Conservation (phyloP, 768 basidiomycete species). For the Termitomyces sp. region DNA sequence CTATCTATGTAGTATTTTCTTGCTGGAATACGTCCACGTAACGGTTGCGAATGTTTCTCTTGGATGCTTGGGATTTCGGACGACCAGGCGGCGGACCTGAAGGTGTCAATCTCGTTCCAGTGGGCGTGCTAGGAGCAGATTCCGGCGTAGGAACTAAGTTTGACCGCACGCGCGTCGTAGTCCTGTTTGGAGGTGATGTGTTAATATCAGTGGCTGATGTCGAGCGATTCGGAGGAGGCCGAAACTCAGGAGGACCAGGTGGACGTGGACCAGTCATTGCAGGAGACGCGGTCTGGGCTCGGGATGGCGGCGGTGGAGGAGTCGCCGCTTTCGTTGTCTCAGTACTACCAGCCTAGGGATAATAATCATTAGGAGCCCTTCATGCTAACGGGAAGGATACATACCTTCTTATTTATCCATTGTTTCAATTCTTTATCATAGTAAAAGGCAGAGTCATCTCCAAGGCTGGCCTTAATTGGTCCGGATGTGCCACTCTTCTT, state of each 20-base stretch:
- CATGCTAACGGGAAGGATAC: slow-evolving; percentile 12
- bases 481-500: slow-evolving; percentile 61
- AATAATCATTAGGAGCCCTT: slow-evolving; percentile 5
- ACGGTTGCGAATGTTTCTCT: slow-evolving; percentile 75
- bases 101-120: slow-evolving; percentile 40
- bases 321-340: slow-evolving; percentile 52
- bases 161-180: slow-evolving; percentile 60
- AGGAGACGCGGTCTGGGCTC: slow-evolving; percentile 87
- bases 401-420: slow-evolving; percentile 94
- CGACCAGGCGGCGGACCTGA: slow-evolving; percentile 47
- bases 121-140: slow-evolving; percentile 48
- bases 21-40: slow-evolving; percentile 92
- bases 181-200: slow-evolving; percentile 49
- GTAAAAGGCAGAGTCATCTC: slow-evolving; percentile 86
- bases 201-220: slow-evolving; percentile 65
- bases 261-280: slow-evolving; percentile 42
- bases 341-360: slow-evolving; percentile 40
- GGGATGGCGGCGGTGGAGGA: slow-evolving; percentile 75
- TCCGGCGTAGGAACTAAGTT: slow-evolving; percentile 56
- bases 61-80: slow-evolving; percentile 62
- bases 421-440: slow-evolving; percentile 94
- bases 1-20: slow-evolving; percentile 31
- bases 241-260: slow-evolving; percentile 22
- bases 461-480: slow-evolving; percentile 89
- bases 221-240: slow-evolving; percentile 49